These are phyloP conservation scores for Cercospora zeae-maydis DNA, from an alignment of 2,329 filamentous ascomycete species.

Conservation along the genomic window DNA sequence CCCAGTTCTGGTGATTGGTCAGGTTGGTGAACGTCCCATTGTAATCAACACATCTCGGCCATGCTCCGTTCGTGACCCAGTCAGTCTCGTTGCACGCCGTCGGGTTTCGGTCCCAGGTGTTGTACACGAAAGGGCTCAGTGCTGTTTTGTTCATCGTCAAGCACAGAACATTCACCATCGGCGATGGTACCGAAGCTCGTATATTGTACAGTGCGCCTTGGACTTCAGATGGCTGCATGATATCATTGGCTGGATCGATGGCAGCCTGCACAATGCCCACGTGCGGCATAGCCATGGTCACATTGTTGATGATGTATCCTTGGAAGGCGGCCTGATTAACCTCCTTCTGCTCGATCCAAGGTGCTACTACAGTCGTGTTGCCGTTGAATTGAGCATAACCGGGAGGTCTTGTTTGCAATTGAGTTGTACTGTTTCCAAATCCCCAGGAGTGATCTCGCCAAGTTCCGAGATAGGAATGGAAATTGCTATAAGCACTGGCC, in stretches of 20 bases:
- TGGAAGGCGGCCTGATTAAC: conserved; percentile 44
- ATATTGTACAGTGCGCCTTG: conserved; percentile 66
- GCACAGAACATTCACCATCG: conserved; percentile 69
- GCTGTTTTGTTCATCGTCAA: conserved; percentile 60
- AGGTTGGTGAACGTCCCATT: conserved; percentile 21
- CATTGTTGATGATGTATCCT: conserved; percentile 59
- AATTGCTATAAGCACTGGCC: conserved; percentile 67
- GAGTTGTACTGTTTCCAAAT: conserved; percentile 41
- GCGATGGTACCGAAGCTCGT: conserved; percentile 65
- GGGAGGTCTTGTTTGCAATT: conserved; percentile 51
- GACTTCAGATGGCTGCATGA: conserved; percentile 63
- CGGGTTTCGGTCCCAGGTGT: conserved; percentile 49
- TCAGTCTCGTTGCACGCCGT: conserved; percentile 8
- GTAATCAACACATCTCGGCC: conserved; percentile 14
- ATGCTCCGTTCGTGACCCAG: conserved; percentile 9
- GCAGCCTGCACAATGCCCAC: conserved; percentile 65
- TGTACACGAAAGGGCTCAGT: conserved; percentile 62
- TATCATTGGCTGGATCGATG: conserved; percentile 57
- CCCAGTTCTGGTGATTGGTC: conserved; percentile 9
- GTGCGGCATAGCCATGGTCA: conserved; percentile 75
- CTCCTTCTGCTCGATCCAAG: conserved; percentile 64
- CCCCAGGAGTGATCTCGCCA: conserved; percentile 53
- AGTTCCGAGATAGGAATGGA: conserved; percentile 50
- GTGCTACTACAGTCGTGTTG: conserved; percentile 66
- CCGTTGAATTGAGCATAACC: conserved; percentile 65